Conservation (phyloP, 192 early-diverging fungal genomes). For the Podochytrium sp. region DNA sequence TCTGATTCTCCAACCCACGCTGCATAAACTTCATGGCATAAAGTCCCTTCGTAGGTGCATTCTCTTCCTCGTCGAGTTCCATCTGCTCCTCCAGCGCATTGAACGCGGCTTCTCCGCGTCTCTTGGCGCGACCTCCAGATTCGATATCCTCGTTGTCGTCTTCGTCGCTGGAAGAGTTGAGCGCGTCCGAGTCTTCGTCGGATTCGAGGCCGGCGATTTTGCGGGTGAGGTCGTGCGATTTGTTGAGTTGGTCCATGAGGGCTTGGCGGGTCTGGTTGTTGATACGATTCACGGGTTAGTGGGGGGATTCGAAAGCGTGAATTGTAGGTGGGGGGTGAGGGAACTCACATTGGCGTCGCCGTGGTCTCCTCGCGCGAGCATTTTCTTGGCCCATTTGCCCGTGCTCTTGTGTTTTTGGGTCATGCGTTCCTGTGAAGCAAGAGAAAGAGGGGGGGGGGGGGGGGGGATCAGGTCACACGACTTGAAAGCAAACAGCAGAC, state of each 20-base stretch:
- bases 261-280: slow-evolving; percentile 66
- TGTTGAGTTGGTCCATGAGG: slow-evolving; percentile 80
- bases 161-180: slow-evolving; percentile 39
- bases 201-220: slow-evolving; percentile 77
- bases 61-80: slow-evolving; percentile 37
- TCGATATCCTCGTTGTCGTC: slow-evolving; percentile 63
- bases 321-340: neutral
- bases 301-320: neutral
- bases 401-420: slow-evolving; percentile 92
- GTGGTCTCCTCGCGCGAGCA: slow-evolving; percentile 50
- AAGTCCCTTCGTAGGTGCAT: slow-evolving; percentile 73
- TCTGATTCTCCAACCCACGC: slow-evolving; percentile 56
- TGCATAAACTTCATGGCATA: slow-evolving; percentile 99
- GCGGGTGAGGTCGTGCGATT: slow-evolving; percentile 77
- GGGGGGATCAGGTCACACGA: neutral
- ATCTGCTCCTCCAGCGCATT: slow-evolving; percentile 52
- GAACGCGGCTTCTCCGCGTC: slow-evolving; percentile 29
- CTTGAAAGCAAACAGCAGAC: neutral
- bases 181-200: slow-evolving; percentile 32
- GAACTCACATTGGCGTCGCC: slow-evolving; percentile 20
- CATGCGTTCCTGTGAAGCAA: slow-evolving; percentile 85
- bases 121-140: slow-evolving; percentile 25
- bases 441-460: neutral
- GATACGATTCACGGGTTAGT: neutral
- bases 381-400: slow-evolving; percentile 93